These are phyloP conservation scores for Suhomyces sp. DNA, from an alignment of 805 yeast species.

Conservation along the genomic window DNA sequence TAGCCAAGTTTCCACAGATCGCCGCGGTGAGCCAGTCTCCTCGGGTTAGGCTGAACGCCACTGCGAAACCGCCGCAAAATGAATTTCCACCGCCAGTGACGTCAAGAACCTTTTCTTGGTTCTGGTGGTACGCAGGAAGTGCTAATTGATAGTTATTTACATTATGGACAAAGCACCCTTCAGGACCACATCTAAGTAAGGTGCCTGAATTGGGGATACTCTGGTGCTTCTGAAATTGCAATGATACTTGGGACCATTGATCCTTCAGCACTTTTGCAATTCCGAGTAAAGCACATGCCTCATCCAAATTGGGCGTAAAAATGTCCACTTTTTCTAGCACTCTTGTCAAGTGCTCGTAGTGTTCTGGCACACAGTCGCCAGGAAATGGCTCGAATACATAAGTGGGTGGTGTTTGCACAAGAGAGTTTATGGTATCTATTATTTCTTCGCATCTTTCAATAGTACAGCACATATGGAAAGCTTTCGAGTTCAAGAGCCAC, in stretches of 20 bases:
- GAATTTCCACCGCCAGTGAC: constrained; percentile 48
- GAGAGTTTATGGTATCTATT: constrained; percentile 21
- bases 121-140: constrained; percentile 73
- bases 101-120: constrained; percentile 34
- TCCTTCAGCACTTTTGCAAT: constrained; percentile 16
- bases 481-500: constrained; percentile 33
- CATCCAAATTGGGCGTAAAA: constrained; percentile 82
- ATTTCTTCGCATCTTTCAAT: constrained; percentile 57
- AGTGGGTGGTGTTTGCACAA: constrained; percentile 26
- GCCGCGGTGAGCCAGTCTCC: constrained; percentile 53
- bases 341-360: constrained; percentile 27
- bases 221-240: constrained; percentile 40
- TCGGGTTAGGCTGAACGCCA: constrained; percentile 52
- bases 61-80: constrained; percentile 44
- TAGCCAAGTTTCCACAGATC: constrained; percentile 69
- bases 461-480: constrained; percentile 74
- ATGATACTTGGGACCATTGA: constrained; percentile 28
- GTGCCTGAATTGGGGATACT: constrained; percentile 43
- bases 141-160: constrained; percentile 29
- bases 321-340: constrained; percentile 51
- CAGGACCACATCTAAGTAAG: constrained; percentile 72
- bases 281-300: constrained; percentile 66
- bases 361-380: constrained; percentile 58
- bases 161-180: constrained; percentile 59
- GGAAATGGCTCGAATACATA: constrained; percentile 89